Evolutionary conservation across 352 stramenopile genomes (phyloP).

Genomic region (Globisporangium irregulare): DNA sequence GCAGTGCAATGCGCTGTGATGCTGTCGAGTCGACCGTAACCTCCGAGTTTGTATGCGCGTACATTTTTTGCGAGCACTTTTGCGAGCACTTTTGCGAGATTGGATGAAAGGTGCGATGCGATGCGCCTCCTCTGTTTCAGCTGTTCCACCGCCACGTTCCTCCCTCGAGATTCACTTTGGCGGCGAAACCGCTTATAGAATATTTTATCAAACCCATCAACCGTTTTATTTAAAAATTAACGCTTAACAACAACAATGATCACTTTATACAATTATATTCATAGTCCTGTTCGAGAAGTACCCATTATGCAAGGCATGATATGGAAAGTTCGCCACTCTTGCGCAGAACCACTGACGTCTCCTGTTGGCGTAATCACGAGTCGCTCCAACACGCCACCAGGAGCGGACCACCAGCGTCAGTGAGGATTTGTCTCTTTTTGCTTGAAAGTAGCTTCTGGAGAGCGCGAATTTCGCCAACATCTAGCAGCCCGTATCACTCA

Average conservation of each 20-base stretch:
- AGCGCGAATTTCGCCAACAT: too few relatives aligned
- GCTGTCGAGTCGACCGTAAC: not conserved
- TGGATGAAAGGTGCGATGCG: too few relatives aligned
- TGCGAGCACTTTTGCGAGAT: too few relatives aligned
- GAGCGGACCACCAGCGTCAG: not conserved
- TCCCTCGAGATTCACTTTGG: not conserved
- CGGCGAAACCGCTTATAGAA: not conserved
- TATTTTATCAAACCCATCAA: not conserved
- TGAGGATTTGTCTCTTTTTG: too few relatives aligned
- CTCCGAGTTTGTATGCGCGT: too few relatives aligned
- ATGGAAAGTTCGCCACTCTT: not conserved
- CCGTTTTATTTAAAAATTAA: too few relatives aligned
- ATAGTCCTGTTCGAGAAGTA: not conserved
- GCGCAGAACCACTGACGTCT: not conserved
- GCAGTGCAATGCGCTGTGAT: not conserved
- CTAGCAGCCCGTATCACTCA: too few relatives aligned
- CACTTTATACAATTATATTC: too few relatives aligned
- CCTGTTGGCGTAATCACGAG: not conserved
- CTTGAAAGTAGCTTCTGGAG: too few relatives aligned
- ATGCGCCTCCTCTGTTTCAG: conserved; percentile 2
- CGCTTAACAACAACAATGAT: too few relatives aligned
- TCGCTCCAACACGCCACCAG: not conserved
- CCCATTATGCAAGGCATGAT: not conserved
- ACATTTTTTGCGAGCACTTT: too few relatives aligned
- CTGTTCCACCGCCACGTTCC: conserved; percentile 9